These are phyloP conservation scores for Sporisorium scitamineum DNA, from an alignment of 1,284 basidiomycete genomes.

Conservation along the genomic window DNA sequence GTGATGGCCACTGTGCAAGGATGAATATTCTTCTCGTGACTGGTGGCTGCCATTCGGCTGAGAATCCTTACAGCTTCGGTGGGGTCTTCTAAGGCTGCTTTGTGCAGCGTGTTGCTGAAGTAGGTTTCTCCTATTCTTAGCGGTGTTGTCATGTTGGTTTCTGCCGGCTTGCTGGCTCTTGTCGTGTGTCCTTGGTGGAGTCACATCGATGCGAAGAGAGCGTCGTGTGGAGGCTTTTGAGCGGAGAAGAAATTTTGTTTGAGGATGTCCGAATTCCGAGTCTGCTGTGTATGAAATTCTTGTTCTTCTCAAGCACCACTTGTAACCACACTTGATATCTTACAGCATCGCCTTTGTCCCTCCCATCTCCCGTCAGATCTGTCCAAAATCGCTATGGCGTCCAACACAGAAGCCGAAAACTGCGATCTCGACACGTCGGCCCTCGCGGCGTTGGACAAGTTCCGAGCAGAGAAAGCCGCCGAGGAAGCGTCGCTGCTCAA, in stretches of 20 bases:
- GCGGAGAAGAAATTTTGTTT: background rate
- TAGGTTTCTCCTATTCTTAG: background rate
- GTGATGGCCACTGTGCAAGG: background rate
- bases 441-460: constrained; percentile 61
- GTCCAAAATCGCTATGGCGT: background rate
- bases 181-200: no score
- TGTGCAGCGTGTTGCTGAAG: background rate
- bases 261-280: constrained; percentile 18
- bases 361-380: background rate
- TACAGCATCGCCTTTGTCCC: background rate
- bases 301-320: background rate
- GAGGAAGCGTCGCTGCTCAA: constrained; percentile 56
- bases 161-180: no score
- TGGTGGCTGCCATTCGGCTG: background rate
- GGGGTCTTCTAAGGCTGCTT: background rate
- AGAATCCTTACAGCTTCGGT: background rate
- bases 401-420: background rate
- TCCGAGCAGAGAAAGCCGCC: constrained; percentile 60
- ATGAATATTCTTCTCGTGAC: background rate
- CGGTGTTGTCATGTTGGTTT: background rate
- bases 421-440: constrained; percentile 63
- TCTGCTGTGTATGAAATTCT: background rate
- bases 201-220: no score
- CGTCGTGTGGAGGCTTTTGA: background rate
- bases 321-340: no score